Evolutionary conservation across 352 stramenopile genomes (phyloP), one percentile per base, ranked within the genome.

Genomic region (Phytophthora hibernalis): DNA sequence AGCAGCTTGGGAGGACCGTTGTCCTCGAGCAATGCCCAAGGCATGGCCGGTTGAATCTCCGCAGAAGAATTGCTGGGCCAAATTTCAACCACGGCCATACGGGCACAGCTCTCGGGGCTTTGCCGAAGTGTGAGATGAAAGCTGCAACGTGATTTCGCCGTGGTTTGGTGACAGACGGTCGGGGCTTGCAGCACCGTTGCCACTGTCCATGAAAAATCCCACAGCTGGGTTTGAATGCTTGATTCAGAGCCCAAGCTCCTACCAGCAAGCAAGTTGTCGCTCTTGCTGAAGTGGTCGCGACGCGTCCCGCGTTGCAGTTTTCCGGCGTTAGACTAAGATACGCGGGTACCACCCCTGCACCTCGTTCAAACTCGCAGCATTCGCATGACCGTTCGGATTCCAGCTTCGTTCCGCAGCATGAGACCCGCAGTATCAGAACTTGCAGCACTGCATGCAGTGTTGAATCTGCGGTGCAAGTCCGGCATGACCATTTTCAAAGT

Each of bases 271-370:
- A 2, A 31, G 26, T 31, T 7, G 26, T 9, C 26, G n/a, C n/a
- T n/a, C n/a, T n/a, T n/a, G n/a, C n/a, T n/a, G n/a, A n/a, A 8
- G 16, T 18, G 26, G 5, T 24, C 18, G 35, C 33, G 44, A 26
- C 31, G 35, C 40, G 37, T 56, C 47, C 28, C 5, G 33, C 43
- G 6, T 56, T 40, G 43, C 35, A 28, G 52, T 56, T 65, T 65
- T 60, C 54, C 54, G 55, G 38, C 47, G 54, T 54, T 58, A 43
- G 47, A 65, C 54, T 65, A 70, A 70, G 62, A 70, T 70, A 18
- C 24, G 38, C 40, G 26, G 31, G 40, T 45, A 53, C 33, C 5
- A 11, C 45, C 40, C 33, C 28, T n/a, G 5, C 2, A 31, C 26
- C 26, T 31, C 26, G 26, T 24, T 31, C 31, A 38, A 31, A 31